A percentile compares a stretch with the other conserved stretches of the same genome.
phyloP scores from a whole-genome alignment of 495 filamentous ascomycete species.

The Podospora pseudoanserina region DNA sequence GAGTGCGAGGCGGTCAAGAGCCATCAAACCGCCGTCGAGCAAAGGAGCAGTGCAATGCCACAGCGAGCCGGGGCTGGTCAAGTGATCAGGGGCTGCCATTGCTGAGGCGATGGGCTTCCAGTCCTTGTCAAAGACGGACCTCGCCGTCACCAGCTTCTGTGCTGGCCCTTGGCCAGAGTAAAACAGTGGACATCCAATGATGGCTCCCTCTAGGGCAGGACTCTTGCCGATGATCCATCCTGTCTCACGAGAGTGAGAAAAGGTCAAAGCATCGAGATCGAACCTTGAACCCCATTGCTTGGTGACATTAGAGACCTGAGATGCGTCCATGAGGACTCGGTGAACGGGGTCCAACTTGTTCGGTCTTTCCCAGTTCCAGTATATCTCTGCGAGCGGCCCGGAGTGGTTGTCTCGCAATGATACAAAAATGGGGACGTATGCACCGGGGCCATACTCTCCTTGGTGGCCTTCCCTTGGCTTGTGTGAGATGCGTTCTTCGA shows the following conservation, averaged over 20 bases:
- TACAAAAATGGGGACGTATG: background rate
- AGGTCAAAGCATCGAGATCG: background rate
- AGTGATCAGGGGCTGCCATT: background rate
- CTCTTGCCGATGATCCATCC: constrained; percentile 1
- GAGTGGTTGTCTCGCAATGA: background rate
- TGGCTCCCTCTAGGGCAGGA: background rate
- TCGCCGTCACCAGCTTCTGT: background rate
- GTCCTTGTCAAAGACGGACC: background rate
- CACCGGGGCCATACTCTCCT: background rate
- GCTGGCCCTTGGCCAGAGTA: background rate
- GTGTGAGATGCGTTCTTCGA: background rate
- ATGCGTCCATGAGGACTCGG: background rate
- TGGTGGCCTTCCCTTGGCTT: background rate
- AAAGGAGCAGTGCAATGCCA: background rate
- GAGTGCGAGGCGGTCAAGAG: background rate
- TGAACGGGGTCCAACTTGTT: background rate
- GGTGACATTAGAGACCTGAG: background rate
- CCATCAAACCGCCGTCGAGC: background rate
- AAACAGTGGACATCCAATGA: background rate
- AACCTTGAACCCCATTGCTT: constrained; percentile 3
- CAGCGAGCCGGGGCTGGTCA: background rate
- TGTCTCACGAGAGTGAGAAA: background rate
- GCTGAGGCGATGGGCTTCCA: background rate
- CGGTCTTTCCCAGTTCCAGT: background rate
- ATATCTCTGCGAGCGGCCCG: background rate